These are phyloP conservation scores for Stachybotrys elegans DNA, from an alignment of 2,329 filamentous ascomycete genomes.

Conservation along the genomic window DNA sequence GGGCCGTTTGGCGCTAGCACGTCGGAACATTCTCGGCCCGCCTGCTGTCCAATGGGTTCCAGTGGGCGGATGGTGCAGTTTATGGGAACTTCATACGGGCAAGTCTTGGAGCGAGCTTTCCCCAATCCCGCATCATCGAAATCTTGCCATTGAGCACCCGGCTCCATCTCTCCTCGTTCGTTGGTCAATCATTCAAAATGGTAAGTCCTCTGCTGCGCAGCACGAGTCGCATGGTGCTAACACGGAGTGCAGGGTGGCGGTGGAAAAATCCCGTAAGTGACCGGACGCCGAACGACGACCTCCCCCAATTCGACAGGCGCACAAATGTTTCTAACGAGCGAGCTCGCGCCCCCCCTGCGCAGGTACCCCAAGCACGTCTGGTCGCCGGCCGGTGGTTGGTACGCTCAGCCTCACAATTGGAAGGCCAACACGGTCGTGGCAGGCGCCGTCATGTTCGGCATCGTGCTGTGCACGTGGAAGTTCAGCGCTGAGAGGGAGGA, in stretches of 20 bases:
- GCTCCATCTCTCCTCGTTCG: constrained; percentile 21
- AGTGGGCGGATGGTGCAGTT: not conserved
- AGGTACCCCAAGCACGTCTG: constrained; percentile 99
- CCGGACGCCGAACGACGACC: constrained; percentile 9
- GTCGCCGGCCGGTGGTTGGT: constrained; percentile 98
- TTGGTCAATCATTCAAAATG: constrained; percentile 46
- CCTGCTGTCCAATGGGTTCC: not conserved
- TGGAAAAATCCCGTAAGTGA: constrained; percentile 54
- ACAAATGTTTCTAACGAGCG: constrained; percentile 11
- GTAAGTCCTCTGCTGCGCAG: constrained; percentile 29
- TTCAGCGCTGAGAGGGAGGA: constrained; percentile 69
- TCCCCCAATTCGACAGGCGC: constrained; percentile 9
- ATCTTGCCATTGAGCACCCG: constrained; percentile 22
- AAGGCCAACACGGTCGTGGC: constrained; percentile 82
- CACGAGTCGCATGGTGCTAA: constrained; percentile 29
- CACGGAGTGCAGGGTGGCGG: constrained; percentile 63
- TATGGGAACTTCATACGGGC: too few relatives aligned
- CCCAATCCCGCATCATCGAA: not conserved
- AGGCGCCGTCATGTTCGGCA: constrained; percentile 60
- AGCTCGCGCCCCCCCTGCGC: constrained; percentile 4
- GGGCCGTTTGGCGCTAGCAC: not conserved
- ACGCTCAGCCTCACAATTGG: constrained; percentile 92
- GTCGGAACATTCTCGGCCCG: not conserved
- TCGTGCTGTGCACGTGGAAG: constrained; percentile 64
- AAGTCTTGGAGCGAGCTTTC: not conserved